phyloP scores from a whole-genome alignment of 257 asterid genomes.

The Solanum etuberosum region DNA sequence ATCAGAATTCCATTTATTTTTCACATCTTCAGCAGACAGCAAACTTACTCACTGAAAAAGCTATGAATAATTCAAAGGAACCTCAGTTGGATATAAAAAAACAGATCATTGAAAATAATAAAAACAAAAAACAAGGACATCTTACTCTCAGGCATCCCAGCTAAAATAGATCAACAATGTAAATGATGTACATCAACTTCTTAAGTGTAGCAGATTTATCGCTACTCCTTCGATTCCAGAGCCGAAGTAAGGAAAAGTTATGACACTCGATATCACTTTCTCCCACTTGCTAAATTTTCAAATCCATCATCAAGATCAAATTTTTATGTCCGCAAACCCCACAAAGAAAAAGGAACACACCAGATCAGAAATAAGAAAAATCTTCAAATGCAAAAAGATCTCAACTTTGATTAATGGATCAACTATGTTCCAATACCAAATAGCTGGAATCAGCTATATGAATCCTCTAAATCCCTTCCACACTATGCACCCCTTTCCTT shows the following conservation, averaged over 20 bases:
- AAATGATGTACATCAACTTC: not conserved
- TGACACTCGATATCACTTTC: not conserved
- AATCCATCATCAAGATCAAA: not conserved
- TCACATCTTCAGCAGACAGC: not conserved
- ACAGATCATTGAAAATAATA: not conserved
- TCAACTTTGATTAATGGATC: not conserved
- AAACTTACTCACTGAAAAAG: not conserved
- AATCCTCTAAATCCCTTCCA: not conserved
- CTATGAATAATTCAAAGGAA: not conserved
- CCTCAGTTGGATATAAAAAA: not conserved
- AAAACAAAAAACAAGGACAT: not conserved
- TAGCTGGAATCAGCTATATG: not conserved
- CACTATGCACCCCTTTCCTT: not conserved
- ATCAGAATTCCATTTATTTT: not conserved
- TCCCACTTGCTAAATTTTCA: not conserved
- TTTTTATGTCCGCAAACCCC: not conserved
- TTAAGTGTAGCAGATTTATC: not conserved
- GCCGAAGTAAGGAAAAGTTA: not conserved
- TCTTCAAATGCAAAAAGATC: not conserved
- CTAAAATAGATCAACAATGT: not conserved
- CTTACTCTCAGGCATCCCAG: not conserved
- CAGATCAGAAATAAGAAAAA: not conserved
- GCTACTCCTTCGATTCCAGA: not conserved
- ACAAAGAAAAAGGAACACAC: not conserved
- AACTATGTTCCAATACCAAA: not conserved